phyloP scores from a whole-genome alignment of 2,329 filamentous ascomycete species.

The Cercospora nicotianae region DNA sequence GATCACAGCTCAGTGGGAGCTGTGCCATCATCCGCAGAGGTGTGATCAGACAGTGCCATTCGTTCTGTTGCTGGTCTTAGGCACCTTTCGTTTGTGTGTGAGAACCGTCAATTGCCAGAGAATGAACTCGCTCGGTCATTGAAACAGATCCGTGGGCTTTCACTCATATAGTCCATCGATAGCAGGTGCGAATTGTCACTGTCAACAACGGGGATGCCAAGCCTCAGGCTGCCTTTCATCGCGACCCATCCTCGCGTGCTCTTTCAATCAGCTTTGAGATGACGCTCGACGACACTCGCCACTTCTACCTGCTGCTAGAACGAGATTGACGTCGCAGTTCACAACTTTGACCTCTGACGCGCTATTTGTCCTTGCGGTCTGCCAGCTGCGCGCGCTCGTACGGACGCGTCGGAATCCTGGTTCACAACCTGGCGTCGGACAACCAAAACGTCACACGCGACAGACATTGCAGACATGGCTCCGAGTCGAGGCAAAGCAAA shows the following conservation, averaged over 20 bases:
- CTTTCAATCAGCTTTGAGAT: not conserved
- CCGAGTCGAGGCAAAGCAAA: slow-evolving; percentile 35
- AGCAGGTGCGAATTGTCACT: not conserved
- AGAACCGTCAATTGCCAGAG: not conserved
- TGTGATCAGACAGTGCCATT: not conserved
- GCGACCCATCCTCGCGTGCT: not conserved
- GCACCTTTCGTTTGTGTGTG: not conserved
- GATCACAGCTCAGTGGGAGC: not conserved
- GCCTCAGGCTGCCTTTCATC: not conserved
- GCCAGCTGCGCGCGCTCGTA: not conserved
- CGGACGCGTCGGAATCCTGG: not conserved
- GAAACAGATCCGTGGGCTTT: not conserved
- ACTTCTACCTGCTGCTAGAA: not conserved
- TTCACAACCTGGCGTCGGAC: not conserved
- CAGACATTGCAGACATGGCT: slow-evolving; percentile 28
- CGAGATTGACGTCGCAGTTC: not conserved
- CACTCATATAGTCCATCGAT: not conserved
- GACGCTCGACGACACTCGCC: not conserved
- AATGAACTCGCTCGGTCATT: not conserved
- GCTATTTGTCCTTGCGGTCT: not conserved
- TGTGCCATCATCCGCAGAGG: not conserved
- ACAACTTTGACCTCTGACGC: not conserved
- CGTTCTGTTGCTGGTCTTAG: not conserved
- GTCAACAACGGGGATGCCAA: not conserved
- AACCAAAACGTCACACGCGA: not conserved